These are phyloP conservation scores for Corynespora cassiicola DNA, from an alignment of 2,329 filamentous ascomycete genomes.

Conservation along the genomic window DNA sequence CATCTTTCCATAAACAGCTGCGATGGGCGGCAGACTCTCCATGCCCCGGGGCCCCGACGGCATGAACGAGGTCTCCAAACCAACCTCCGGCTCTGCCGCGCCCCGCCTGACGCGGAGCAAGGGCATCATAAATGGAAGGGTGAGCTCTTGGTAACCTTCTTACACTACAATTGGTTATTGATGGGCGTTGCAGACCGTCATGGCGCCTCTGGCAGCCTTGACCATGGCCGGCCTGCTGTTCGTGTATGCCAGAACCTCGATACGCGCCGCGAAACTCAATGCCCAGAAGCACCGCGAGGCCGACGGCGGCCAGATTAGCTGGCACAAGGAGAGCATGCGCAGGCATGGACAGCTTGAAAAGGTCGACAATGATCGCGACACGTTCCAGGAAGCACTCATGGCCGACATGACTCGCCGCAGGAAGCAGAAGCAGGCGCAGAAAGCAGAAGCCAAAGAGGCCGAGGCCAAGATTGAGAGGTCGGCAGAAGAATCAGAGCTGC, in stretches of 20 bases:
- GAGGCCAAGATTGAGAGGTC: conserved; percentile 38
- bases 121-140: conserved; percentile 46
- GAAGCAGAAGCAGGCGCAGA: conserved; percentile 23
- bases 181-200: conserved; percentile 52
- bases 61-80: conserved; percentile 49
- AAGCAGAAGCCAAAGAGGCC: conserved; percentile 24
- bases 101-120: conserved; percentile 34
- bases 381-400: conserved; percentile 41
- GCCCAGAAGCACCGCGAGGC: conserved; percentile 65
- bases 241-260: conserved; percentile 69
- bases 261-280: conserved; percentile 70
- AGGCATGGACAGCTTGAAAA: conserved; percentile 58
- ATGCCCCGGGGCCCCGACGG: conserved; percentile 52
- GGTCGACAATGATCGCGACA: conserved; percentile 45
- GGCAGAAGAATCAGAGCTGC: conserved; percentile 46
- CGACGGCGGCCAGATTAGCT: conserved; percentile 62
- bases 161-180: neutral
- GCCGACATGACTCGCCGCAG: conserved; percentile 40
- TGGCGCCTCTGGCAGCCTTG: conserved; percentile 67
- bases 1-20: conserved; percentile 5
- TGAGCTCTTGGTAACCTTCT: conserved; percentile 11
- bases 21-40: conserved; percentile 56
- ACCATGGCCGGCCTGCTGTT: conserved; percentile 67
- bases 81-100: conserved; percentile 38
- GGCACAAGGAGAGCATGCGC: conserved; percentile 61